A percentile compares a stretch with the other conserved stretches of the same genome.
phyloP scores from a whole-genome alignment of 306 rosid species.

The Glycine latifolia region DNA sequence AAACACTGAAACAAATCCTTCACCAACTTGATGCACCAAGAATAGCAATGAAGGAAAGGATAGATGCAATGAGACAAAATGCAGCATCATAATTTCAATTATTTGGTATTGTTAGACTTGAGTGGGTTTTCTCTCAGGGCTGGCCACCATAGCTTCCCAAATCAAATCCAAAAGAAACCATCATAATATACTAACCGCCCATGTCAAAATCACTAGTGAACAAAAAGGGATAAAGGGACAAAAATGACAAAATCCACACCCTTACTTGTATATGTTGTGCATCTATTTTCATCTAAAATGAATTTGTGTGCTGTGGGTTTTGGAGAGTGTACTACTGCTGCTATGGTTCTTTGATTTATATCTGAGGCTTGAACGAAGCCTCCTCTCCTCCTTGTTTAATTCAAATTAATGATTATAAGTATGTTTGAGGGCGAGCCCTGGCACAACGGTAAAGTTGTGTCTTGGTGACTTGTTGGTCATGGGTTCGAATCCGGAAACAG shows the following conservation, averaged over 20 bases:
- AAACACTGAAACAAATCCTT: neutral
- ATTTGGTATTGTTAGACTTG: neutral
- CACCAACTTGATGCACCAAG: neutral
- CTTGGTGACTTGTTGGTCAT: too few species aligned
- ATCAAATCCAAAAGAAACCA: constrained; percentile 1
- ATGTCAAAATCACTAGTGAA: neutral
- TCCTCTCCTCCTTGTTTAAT: neutral
- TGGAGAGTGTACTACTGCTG: neutral
- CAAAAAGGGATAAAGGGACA: neutral
- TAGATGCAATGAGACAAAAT: neutral
- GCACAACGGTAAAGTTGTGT: too few species aligned
- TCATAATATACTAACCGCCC: neutral
- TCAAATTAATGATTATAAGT: neutral
- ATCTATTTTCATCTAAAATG: neutral
- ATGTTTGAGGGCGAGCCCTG: too few species aligned
- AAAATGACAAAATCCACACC: neutral
- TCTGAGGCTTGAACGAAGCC: neutral
- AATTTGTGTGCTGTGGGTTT: neutral
- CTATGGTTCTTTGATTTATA: neutral
- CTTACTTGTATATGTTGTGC: neutral
- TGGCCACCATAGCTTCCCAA: neutral
- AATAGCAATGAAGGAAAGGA: neutral
- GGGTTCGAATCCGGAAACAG: too few species aligned
- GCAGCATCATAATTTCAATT: neutral
- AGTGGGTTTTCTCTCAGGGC: neutral